Percentiles rank a stretch among this genome's conserved stretches.
Evolutionary conservation across 2,329 filamentous ascomycete species (phyloP).

Genomic region (Blumeria hordei): DNA sequence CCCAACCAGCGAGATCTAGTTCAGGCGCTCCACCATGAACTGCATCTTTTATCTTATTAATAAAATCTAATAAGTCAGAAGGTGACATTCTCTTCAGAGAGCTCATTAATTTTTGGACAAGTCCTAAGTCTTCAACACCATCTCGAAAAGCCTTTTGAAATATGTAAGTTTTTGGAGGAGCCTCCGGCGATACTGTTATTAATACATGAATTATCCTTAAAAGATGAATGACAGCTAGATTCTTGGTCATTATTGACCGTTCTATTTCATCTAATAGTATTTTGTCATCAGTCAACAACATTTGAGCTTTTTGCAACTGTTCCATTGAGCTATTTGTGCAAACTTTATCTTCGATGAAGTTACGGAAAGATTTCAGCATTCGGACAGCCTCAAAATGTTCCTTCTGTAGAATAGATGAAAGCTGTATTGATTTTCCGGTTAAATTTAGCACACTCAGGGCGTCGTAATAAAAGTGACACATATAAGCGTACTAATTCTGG

Average conservation of each 20-base stretch:
- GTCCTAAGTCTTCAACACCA: slow-evolving; percentile 25
- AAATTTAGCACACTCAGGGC: slow-evolving; percentile 39
- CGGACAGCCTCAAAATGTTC: slow-evolving; percentile 45
- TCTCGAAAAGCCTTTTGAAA: slow-evolving; percentile 37
- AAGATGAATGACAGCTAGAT: slow-evolving; percentile 19
- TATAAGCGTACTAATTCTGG: slow-evolving; percentile 45
- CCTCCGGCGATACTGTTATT: slow-evolving; percentile 9
- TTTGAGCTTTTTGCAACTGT: slow-evolving; percentile 21
- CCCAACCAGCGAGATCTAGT: slow-evolving; percentile 13
- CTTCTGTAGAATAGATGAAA: slow-evolving; percentile 21
- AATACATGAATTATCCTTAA: slow-evolving; percentile 26
- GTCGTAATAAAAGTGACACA: slow-evolving; percentile 70
- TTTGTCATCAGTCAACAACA: slow-evolving; percentile 34
- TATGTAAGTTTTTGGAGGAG: slow-evolving; percentile 18
- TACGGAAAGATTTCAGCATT: slow-evolving; percentile 42
- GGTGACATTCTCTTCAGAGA: slow-evolving; percentile 35
- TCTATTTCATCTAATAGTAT: slow-evolving; percentile 24
- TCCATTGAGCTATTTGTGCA: slow-evolving; percentile 14
- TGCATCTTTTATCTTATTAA: slow-evolving; percentile 19
- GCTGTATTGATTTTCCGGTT: slow-evolving; percentile 9
- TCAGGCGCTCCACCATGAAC: slow-evolving; percentile 7
- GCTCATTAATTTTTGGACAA: slow-evolving; percentile 21
- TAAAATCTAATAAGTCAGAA: slow-evolving; percentile 20
- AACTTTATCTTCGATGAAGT: slow-evolving; percentile 24
- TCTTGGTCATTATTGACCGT: slow-evolving; percentile 15